phyloP scores from a whole-genome alignment of 495 filamentous ascomycete genomes.

The Penicillium psychrofluorescens region DNA sequence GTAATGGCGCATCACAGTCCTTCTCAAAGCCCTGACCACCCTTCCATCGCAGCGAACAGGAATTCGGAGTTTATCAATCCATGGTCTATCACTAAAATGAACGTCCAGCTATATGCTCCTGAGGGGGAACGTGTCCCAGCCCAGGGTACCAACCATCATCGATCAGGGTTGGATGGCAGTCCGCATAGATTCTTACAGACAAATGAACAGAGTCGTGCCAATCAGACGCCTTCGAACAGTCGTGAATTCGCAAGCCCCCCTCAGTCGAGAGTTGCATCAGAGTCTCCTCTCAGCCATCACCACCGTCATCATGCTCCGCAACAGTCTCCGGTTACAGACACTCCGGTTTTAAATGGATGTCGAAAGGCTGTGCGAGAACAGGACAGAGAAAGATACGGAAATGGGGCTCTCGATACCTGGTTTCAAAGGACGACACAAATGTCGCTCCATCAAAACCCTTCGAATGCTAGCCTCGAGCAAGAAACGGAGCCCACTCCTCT shows the following conservation, averaged over 20 bases:
- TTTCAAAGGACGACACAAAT: conserved; percentile 24
- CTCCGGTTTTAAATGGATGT: background rate
- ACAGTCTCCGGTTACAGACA: background rate
- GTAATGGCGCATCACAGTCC: background rate
- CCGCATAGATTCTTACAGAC: background rate
- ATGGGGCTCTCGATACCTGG: conserved; percentile 35
- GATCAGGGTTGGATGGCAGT: background rate
- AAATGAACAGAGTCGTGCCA: background rate
- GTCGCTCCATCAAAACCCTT: background rate
- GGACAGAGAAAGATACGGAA: conserved; percentile 28
- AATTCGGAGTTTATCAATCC: conserved; percentile 16
- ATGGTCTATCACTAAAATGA: conserved; percentile 24
- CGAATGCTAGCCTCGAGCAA: background rate
- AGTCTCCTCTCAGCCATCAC: conserved; percentile 3
- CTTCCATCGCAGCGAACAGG: background rate
- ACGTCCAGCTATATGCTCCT: conserved; percentile 13
- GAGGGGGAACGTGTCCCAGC: background rate
- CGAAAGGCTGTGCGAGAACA: conserved; percentile 15
- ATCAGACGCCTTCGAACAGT: background rate
- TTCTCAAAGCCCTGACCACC: background rate
- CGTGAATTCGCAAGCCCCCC: conserved; percentile 3
- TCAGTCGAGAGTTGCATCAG: conserved; percentile 3
- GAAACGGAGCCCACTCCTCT: conserved; percentile 8
- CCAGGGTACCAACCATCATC: background rate
- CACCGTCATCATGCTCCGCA: background rate